Evolutionary conservation across 768 basidiomycete species (phyloP).

Genomic region (Exidia glandulosa): DNA sequence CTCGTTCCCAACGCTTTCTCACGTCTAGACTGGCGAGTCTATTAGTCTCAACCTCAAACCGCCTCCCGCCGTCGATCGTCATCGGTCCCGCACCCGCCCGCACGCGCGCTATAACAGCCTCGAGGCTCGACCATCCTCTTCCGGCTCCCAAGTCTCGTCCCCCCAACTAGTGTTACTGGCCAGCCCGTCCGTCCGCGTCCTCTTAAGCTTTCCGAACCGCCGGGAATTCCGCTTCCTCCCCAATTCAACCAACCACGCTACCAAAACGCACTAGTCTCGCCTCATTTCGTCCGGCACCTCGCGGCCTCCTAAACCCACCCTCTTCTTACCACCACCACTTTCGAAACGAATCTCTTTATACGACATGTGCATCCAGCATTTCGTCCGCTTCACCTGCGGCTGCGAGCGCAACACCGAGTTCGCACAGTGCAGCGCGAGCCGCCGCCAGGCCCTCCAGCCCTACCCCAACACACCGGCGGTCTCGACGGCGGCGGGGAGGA

Average conservation of each 20-base stretch:
- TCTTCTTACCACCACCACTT: not conserved
- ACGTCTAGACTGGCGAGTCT: no score
- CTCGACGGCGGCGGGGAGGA: not conserved
- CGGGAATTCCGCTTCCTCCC: not conserved
- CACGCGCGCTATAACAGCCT: no score
- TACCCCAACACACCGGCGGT: not conserved
- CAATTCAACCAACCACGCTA: not conserved
- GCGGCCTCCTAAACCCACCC: not conserved
- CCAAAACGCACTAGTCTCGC: not conserved
- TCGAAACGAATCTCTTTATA: not conserved
- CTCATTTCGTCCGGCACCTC: not conserved
- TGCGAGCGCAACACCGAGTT: slow-evolving; percentile 1
- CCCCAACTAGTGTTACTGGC: no score
- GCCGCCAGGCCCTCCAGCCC: not conserved
- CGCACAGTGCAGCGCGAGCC: not conserved
- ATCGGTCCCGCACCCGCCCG: no score
- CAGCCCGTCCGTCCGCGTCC: not conserved
- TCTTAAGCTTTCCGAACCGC: not conserved
- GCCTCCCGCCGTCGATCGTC: no score
- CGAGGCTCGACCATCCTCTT: no score
- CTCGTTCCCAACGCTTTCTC: no score
- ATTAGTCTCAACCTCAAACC: no score
- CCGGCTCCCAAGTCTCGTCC: not conserved
- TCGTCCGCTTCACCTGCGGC: not conserved
- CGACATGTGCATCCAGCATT: not conserved